Evolutionary conservation across 257 asterid genomes (phyloP).

Genomic region (Solanum appendiculatum): DNA sequence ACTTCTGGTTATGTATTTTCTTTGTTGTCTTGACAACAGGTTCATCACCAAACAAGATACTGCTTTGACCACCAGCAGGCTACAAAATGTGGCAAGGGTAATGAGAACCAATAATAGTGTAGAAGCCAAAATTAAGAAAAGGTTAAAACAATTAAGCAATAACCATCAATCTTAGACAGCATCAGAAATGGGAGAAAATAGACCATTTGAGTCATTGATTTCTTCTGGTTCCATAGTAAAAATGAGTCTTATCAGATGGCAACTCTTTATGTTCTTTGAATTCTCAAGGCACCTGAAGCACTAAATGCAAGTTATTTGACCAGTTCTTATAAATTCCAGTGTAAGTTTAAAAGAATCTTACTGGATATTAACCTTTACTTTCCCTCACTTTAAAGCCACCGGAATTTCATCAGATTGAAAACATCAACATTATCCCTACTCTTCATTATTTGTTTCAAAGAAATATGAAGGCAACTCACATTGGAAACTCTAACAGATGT

Average conservation of each 20-base stretch:
- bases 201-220: neutral
- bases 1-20: conserved; percentile 79
- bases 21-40: conserved; percentile 51
- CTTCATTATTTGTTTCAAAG: neutral
- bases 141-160: neutral
- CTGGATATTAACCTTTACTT: neutral
- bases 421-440: neutral
- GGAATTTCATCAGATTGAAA: neutral
- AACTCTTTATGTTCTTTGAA: neutral
- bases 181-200: neutral
- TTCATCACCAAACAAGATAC: conserved; percentile 67
- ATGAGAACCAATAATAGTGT: neutral
- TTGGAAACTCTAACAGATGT: conserved; percentile 90
- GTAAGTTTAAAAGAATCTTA: neutral
- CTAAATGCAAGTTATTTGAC: neutral
- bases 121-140: neutral
- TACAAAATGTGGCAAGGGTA: conserved; percentile 7
- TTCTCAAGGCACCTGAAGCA: neutral
- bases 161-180: neutral
- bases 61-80: conserved; percentile 98
- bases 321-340: neutral
- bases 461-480: conserved; percentile 35
- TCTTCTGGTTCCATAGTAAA: neutral
- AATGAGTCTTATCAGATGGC: neutral
- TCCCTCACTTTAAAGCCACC: neutral